A percentile compares a stretch with the other conserved stretches of the same genome.
Evolutionary conservation across 2,329 filamentous ascomycete species (phyloP).

Genomic region (Alternaria conjuncta): DNA sequence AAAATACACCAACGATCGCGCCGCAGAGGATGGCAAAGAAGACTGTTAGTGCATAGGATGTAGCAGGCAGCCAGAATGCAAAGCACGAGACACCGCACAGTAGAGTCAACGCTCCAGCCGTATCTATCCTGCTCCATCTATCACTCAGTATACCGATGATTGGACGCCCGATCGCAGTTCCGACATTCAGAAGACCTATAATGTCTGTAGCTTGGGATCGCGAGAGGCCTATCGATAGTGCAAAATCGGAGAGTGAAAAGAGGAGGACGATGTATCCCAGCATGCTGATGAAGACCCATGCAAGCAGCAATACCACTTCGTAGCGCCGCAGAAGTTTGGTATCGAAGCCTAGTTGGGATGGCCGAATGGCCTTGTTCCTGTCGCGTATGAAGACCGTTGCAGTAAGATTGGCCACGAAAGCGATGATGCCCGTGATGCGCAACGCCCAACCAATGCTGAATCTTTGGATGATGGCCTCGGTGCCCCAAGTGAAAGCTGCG

Average conservation of each 20-base stretch:
- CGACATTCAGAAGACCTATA: conserved; percentile 56
- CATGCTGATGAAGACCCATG: conserved; percentile 55
- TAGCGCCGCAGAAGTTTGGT: conserved; percentile 43
- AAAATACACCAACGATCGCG: conserved; percentile 20
- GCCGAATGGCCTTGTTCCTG: conserved; percentile 43
- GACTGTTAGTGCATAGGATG: conserved; percentile 50
- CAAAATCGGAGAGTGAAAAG: conserved; percentile 57
- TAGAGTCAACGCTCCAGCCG: conserved; percentile 50
- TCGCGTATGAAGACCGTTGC: conserved; percentile 43
- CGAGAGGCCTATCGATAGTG: conserved; percentile 51
- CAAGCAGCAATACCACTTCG: conserved; percentile 47
- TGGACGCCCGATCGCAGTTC: conserved; percentile 56
- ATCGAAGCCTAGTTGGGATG: conserved; percentile 47
- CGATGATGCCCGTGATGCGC: conserved; percentile 46
- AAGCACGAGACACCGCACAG: conserved; percentile 2
- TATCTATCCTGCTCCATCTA: conserved; percentile 52
- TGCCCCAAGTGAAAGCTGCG: conserved; percentile 38
- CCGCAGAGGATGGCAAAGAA: conserved; percentile 55
- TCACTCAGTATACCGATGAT: conserved; percentile 56
- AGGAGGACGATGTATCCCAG: conserved; percentile 57
- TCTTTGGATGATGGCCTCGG: conserved; percentile 46
- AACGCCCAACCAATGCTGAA: conserved; percentile 52
- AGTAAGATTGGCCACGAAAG: conserved; percentile 33
- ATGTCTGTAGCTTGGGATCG: conserved; percentile 50
- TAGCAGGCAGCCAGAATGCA: conserved; percentile 53